A percentile compares a stretch with the other conserved stretches of the same genome.
Conservation (phyloP, 1,284 basidiomycete genomes). For the Pseudozyma sp. region DNA sequence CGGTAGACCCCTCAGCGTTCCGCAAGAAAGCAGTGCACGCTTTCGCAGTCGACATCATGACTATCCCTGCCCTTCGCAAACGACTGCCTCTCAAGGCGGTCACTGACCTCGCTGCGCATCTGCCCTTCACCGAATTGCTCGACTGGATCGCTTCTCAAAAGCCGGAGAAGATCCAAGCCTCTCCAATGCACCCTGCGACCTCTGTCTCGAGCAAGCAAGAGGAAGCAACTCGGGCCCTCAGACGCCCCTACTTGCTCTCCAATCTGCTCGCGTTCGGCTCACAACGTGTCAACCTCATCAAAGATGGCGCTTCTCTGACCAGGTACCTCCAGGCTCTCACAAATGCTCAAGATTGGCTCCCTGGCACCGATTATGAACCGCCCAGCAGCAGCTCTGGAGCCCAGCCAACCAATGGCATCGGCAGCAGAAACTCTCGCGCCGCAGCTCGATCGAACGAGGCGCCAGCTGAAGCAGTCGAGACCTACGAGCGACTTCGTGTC, state of each 20-base stretch:
- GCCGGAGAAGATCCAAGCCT: not conserved
- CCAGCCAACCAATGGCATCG: not conserved
- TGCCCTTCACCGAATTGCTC: conserved; percentile 54
- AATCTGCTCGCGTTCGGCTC: conserved; percentile 56
- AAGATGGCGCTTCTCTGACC: conserved; percentile 30
- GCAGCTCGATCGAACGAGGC: not conserved
- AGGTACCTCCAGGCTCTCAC: conserved; percentile 58
- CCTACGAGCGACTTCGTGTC: conserved; percentile 45
- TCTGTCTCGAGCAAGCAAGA: conserved; percentile 1
- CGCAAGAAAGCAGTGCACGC: conserved; percentile 22
- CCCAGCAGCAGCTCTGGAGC: not conserved
- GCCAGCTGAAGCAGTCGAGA: conserved; percentile 25
- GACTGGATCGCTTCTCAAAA: conserved; percentile 30
- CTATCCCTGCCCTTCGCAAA: conserved; percentile 48
- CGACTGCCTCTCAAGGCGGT: conserved; percentile 50
- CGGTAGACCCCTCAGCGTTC: not conserved
- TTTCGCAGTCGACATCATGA: conserved; percentile 45
- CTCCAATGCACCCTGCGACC: not conserved
- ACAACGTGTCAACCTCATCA: conserved; percentile 52
- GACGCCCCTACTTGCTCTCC: conserved; percentile 49
- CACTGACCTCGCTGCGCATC: conserved; percentile 45
- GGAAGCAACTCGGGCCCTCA: conserved; percentile 25
- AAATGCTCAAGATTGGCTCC: conserved; percentile 55
- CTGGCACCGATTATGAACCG: conserved; percentile 21
- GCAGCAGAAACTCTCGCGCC: not conserved